Base-by-base conservation (phyloP, 1,139 yeast species). In the Debaryomyces sp. region DNA sequence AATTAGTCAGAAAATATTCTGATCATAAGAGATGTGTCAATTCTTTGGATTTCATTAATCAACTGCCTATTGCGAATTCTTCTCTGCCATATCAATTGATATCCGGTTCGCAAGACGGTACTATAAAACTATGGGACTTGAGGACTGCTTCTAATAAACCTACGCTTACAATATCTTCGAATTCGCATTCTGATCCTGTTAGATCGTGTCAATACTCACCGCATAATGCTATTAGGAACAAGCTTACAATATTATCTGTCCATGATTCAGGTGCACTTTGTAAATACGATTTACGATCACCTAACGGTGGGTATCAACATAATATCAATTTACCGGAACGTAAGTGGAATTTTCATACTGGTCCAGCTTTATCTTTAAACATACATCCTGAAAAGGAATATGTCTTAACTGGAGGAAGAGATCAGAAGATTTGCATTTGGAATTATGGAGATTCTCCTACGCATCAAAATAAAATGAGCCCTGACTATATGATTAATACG, bases 61-160 rank as follows among this genome's bases (percentile, higher is more conserved):
- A 57, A 3, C 18, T 36, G 6, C 44, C 50, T 32, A 44, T 42
- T 18, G 34, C 50, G 3, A 78, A 75, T 50, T 78, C 78, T 34
- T 76, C 77, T 4, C 79, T 80, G 41, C 80, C 87, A 1, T 78
- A 80, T 56, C 73, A 81, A 42, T 66, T 94, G 13, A 67, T 90
- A 2, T 87, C 96, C 0, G 99, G 96, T 0, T 87, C 96, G 0
- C 96, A 90, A 61, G 99, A 94, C 67, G 97, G 98, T 2, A 75
- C 86, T 17, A 84, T 92, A 49, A 86, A 89, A 55, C 67, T 91
- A 15, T 94, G 98, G 97, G 98, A 94, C 65, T 65, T 91, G 49
- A 77, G 97, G 42, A 69, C 81, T 27, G 73, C 80, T 40, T 60
- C 66, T 27, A 60, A 67, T 5, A 74, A 73, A 50, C 84, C 89